Percentiles rank a stretch among this genome's conserved stretches.
phyloP scores from a whole-genome alignment of 2,329 filamentous ascomycete species.

The Elsinoe necatrix region DNA sequence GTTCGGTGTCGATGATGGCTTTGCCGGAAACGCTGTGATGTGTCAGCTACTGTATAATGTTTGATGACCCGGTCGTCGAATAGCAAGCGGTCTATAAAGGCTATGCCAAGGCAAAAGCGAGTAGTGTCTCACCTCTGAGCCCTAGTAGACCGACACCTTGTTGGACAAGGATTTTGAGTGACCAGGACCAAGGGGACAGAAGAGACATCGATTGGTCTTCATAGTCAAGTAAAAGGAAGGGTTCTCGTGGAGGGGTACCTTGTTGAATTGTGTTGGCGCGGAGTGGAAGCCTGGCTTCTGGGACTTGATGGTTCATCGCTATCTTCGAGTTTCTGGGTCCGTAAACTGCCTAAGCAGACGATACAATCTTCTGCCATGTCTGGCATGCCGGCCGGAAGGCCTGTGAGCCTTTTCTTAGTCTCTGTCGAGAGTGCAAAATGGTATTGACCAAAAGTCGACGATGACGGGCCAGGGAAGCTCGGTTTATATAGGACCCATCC shows the following conservation, averaged over 20 bases:
- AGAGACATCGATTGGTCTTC: background rate
- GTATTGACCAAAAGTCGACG: background rate
- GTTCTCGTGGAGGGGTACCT: constrained; percentile 14
- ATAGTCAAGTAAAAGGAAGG: constrained; percentile 4
- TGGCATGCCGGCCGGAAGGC: constrained; percentile 10
- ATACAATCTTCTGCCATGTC: constrained; percentile 61
- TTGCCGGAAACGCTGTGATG: constrained; percentile 20
- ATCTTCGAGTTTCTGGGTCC: constrained; percentile 31
- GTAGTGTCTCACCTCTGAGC: constrained; percentile 28
- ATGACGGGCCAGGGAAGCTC: background rate
- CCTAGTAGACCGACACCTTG: background rate
- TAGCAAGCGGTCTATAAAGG: constrained; percentile 25
- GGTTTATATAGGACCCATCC: background rate
- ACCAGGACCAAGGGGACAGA: constrained; percentile 2
- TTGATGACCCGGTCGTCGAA: constrained; percentile 21
- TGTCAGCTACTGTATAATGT: constrained; percentile 22
- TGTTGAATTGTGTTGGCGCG: constrained; percentile 6
- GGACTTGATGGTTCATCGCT: constrained; percentile 19
- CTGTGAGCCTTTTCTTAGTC: background rate
- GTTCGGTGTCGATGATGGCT: constrained; percentile 37
- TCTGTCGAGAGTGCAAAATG: background rate
- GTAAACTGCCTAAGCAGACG: constrained; percentile 63
- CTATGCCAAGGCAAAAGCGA: constrained; percentile 21
- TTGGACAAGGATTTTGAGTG: constrained; percentile 1
- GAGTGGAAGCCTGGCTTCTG: constrained; percentile 8